phyloP scores from a whole-genome alignment of 257 asterid species.

The Eucommia ulmoides region DNA sequence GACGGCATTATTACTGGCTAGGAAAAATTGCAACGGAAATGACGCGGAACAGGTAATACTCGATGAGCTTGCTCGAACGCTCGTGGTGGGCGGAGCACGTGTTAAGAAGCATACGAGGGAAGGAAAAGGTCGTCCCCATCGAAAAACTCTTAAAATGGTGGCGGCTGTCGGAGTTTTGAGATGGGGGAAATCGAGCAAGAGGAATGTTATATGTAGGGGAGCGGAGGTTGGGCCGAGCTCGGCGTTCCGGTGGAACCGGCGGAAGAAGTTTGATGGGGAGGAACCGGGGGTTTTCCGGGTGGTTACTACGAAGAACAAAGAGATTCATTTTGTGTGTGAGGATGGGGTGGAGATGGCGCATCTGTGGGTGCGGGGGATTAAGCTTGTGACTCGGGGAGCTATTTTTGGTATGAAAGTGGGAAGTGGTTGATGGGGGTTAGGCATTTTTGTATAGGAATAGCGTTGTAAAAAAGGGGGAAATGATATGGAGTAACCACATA shows the following conservation, averaged over 20 bases:
- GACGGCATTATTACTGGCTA: conserved; percentile 41
- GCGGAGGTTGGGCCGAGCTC: conserved; percentile 53
- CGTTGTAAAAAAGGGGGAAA: no score
- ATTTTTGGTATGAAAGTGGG: conserved; percentile 5
- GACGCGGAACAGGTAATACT: conserved; percentile 30
- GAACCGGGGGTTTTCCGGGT: conserved; percentile 51
- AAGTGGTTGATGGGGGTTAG: neutral
- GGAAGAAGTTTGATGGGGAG: conserved; percentile 43
- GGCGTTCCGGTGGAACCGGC: conserved; percentile 38
- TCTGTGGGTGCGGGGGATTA: conserved; percentile 66
- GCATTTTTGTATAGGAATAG: no score
- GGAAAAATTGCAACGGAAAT: conserved; percentile 12
- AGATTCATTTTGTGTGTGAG: conserved; percentile 54
- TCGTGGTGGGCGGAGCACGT: conserved; percentile 31
- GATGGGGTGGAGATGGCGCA: conserved; percentile 46
- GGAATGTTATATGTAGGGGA: conserved; percentile 49
- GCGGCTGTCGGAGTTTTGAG: conserved; percentile 30
- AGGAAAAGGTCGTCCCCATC: conserved; percentile 49
- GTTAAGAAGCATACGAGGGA: conserved; percentile 58
- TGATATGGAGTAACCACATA: no score
- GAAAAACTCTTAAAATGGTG: conserved; percentile 49
- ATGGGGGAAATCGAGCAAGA: conserved; percentile 58
- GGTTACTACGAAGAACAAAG: conserved; percentile 44
- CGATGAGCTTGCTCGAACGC: conserved; percentile 43
- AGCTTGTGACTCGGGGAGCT: conserved; percentile 49